Conservation (phyloP, 345 rosid genomes). For the Alliaria petiolata region DNA sequence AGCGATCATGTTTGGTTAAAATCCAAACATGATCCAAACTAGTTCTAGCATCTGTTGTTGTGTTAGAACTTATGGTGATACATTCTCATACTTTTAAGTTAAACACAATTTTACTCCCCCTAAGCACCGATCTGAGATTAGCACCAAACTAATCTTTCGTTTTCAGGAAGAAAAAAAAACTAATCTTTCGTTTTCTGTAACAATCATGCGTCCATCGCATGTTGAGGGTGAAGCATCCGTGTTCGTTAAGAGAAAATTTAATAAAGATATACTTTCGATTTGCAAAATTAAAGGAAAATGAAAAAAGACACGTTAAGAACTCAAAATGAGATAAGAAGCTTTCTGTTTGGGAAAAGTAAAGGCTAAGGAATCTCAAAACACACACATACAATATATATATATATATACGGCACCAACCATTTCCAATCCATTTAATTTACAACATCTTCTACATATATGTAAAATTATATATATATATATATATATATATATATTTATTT, state of each 20-base stretch:
- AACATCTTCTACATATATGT: not conserved
- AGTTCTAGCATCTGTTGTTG: no score
- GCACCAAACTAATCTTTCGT: no score
- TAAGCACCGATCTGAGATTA: no score
- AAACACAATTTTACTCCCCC: no score
- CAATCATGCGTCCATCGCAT: conserved; percentile 23
- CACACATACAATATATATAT: not conserved
- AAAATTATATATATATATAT: no score
- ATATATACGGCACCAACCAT: conserved; percentile 17
- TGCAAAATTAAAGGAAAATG: not conserved
- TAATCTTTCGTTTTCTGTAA: conserved; percentile 13
- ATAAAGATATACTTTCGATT: not conserved
- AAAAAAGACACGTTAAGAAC: no score
- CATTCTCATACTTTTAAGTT: no score
- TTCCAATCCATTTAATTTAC: not conserved
- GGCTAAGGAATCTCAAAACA: conserved; percentile 26
- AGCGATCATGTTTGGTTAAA: no score
- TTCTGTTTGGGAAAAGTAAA: conserved; percentile 27
- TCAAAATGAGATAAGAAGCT: conserved; percentile 18
- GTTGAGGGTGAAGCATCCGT: conserved; percentile 23
- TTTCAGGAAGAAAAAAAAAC: no score
- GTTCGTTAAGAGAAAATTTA: conserved; percentile 16
- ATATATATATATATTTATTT: not conserved
- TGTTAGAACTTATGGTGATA: no score
- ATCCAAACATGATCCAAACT: no score